phyloP scores from a whole-genome alignment of 1,139 yeast species.

The Pichia norvegensis region DNA sequence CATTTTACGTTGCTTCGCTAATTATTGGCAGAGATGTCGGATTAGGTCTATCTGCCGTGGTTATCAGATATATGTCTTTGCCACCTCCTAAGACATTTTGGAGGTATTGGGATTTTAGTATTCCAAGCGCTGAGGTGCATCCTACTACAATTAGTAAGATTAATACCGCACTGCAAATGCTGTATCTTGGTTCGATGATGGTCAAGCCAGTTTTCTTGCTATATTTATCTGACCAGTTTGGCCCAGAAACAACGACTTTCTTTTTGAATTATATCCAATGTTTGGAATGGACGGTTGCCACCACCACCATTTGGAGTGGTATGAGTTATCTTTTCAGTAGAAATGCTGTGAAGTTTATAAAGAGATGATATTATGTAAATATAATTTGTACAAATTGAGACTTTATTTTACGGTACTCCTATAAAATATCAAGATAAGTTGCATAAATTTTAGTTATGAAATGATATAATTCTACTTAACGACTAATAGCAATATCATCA shows the following conservation, averaged over 20 bases:
- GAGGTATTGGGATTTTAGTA: conserved; percentile 68
- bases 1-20: conserved; percentile 56
- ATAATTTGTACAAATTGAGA: not conserved
- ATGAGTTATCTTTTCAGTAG: conserved; percentile 63
- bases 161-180: conserved; percentile 89
- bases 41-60: conserved; percentile 68
- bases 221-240: conserved; percentile 20
- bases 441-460: too few relatives aligned
- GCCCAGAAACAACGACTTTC: conserved; percentile 18
- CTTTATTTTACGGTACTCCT: not conserved
- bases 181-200: conserved; percentile 73
- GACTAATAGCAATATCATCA: conserved; percentile 85
- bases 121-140: conserved; percentile 80
- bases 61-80: conserved; percentile 64
- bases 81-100: conserved; percentile 68
- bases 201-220: conserved; percentile 51
- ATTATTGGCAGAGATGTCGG: conserved; percentile 82
- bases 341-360: conserved; percentile 46
- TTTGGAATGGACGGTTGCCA: conserved; percentile 57
- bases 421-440: too few relatives aligned
- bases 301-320: conserved; percentile 76
- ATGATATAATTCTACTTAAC: conserved; percentile 40
- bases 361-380: not conserved
- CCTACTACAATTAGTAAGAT: conserved; percentile 85
- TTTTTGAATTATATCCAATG: conserved; percentile 27